Percentiles rank a stretch among this genome's conserved stretches.
Evolutionary conservation across 495 filamentous ascomycete species (phyloP).

Genomic region (Podospora conica): DNA sequence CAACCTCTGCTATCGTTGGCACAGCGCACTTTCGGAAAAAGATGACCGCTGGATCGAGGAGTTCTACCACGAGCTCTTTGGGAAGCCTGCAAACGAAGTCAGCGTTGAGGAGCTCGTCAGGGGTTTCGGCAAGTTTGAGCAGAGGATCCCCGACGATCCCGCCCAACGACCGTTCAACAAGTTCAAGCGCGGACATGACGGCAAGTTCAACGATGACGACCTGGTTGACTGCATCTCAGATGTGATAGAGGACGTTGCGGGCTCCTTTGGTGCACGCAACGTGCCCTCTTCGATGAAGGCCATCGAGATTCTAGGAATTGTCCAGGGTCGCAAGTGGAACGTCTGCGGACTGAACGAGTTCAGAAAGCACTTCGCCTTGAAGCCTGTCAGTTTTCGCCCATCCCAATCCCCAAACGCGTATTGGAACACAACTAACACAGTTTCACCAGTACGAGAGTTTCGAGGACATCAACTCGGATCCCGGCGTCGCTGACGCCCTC

Average conservation of each 20-base stretch:
- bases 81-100: conserved; percentile 49
- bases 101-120: conserved; percentile 50
- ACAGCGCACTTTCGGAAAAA: conserved; percentile 63
- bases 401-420: background rate
- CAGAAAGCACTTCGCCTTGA: conserved; percentile 69
- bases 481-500: conserved; percentile 63
- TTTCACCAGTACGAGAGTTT: conserved; percentile 57
- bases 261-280: conserved; percentile 63
- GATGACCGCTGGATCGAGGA: conserved; percentile 72
- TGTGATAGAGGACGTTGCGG: conserved; percentile 58
- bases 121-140: conserved; percentile 56
- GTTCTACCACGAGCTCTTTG: conserved; percentile 58
- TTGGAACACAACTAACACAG: background rate
- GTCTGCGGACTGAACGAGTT: conserved; percentile 83
- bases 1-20: conserved; percentile 65
- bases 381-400: conserved; percentile 32
- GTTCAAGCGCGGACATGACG: conserved; percentile 53
- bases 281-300: conserved; percentile 69
- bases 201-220: conserved; percentile 59
- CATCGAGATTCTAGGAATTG: conserved; percentile 84
- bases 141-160: conserved; percentile 54
- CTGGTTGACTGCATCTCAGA: conserved; percentile 61
- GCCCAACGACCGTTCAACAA: conserved; percentile 57
- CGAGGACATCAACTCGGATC: conserved; percentile 78
- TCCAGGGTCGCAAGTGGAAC: conserved; percentile 79